Percentiles rank a stretch among this genome's conserved stretches.
Evolutionary conservation across 2,329 filamentous ascomycete species (phyloP).

Genomic region (Cadophora gregata): DNA sequence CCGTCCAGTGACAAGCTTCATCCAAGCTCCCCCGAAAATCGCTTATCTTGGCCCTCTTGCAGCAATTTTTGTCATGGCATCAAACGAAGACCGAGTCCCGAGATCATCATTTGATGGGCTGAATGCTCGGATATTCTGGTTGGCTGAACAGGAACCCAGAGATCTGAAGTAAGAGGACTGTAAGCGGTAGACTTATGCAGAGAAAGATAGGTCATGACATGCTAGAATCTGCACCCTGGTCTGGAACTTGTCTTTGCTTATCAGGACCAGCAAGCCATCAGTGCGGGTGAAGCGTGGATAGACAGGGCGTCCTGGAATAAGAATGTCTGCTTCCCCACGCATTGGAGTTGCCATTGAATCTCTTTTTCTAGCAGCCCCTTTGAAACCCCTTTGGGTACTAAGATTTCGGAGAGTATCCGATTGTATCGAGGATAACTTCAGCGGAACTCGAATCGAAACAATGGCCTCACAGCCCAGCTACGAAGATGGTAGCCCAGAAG

Average conservation of each 20-base stretch:
- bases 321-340: constrained; percentile 12
- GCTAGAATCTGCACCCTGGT: constrained; percentile 8
- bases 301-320: constrained; percentile 15
- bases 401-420: neutral
- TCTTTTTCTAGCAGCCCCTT: neutral
- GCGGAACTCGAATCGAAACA: neutral
- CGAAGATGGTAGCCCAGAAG: constrained; percentile 22
- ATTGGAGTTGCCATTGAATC: neutral
- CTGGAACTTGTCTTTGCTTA: constrained; percentile 17
- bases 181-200: constrained; percentile 15
- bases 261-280: constrained; percentile 9
- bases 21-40: constrained; percentile 12
- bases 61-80: constrained; percentile 7
- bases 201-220: constrained; percentile 12
- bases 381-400: neutral
- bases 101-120: neutral
- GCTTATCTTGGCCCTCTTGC: constrained; percentile 23
- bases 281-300: neutral
- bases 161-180: constrained; percentile 12
- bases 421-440: neutral
- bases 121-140: neutral
- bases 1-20: constrained; percentile 23
- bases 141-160: constrained; percentile 5
- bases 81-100: constrained; percentile 7
- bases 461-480: constrained; percentile 21